A percentile compares a stretch with the other conserved stretches of the same genome.
phyloP scores from a whole-genome alignment of 2,329 filamentous ascomycete species.

The Penicillium olsonii region DNA sequence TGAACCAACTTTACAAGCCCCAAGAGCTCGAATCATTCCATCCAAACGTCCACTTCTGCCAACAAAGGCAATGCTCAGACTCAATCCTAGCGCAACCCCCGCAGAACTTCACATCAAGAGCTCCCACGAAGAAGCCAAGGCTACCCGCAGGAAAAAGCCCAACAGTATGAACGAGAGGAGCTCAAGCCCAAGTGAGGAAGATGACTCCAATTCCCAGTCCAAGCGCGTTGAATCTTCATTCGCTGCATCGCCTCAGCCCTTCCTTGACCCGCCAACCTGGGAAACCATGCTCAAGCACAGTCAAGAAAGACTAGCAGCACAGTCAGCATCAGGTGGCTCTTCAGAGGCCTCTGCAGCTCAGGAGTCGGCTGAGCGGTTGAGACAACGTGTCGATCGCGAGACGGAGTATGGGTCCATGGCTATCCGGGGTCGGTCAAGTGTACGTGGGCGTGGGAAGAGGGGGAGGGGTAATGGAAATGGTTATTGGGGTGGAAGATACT shows the following conservation, averaged over 20 bases:
- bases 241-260: slow-evolving; percentile 37
- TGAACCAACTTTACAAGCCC: slow-evolving; percentile 12
- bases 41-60: slow-evolving; percentile 29
- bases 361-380: slow-evolving; percentile 20
- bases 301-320: slow-evolving; percentile 4
- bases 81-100: slow-evolving; percentile 27
- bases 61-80: background rate
- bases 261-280: slow-evolving; percentile 39
- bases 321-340: slow-evolving; percentile 2
- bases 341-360: background rate
- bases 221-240: slow-evolving; percentile 35
- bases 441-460: slow-evolving; percentile 22
- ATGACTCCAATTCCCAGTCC: background rate
- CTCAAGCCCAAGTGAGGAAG: background rate
- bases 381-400: slow-evolving; percentile 23
- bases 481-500: slow-evolving; percentile 13
- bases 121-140: slow-evolving; percentile 1
- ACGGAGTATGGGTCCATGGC: slow-evolving; percentile 38
- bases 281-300: slow-evolving; percentile 31
- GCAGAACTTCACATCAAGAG: slow-evolving; percentile 20
- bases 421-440: slow-evolving; percentile 29
- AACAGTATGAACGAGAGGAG: background rate
- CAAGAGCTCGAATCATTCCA: slow-evolving; percentile 28
- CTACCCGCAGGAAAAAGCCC: background rate
- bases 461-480: slow-evolving; percentile 12